Base-by-base conservation (phyloP, 768 basidiomycete genomes). In the Rossbeevera mucosa region DNA sequence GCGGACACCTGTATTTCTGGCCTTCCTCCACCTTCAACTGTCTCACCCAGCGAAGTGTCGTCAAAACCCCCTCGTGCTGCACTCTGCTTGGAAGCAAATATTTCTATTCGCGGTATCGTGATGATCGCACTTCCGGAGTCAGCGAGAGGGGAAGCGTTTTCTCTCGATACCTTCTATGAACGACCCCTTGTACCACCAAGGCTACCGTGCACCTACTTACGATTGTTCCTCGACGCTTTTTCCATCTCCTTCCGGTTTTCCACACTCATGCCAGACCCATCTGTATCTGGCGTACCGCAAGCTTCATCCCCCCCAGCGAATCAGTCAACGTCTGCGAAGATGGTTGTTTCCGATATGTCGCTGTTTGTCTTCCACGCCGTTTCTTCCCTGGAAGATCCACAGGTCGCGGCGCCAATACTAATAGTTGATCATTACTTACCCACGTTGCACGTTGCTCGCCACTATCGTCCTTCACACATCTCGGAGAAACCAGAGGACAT, bases 381-480 rank as follows among this genome's bases (percentile, higher is more conserved):
- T 28, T 56, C 59, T 14, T 55, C 61, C 16, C 24, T 21, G 26
- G 57, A 61, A 7, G 62, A 58, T 48, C n/a, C 41, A 24, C 68
- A 63, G 45, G 26, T 59, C 44, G 79, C 83, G 22, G 75, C 78
- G 13, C 92, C 92, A 12, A 69, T 95, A 41, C 61, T 95, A 16
- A 78, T 93, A 44, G 83, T 82, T 9, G 93, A 94, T 61, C 76
- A 76, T n/a, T 68, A 80, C 55, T 78, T 94, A 16, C 64, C 73
- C 13, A 68, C 68, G 6, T 86, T 88, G 54, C 87, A 88, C 65
- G 57, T 74, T 30, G 47, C 64, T 18, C 52, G 54, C 6, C 80
- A 80, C 60, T 44, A 61, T 38, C 78, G 80, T 50, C 79, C 79
- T 20, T 63, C 64, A 33, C 54, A 68, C 8, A 42, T 51, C 50